Conservation (phyloP, 108 stramenopile species). For the Fistulifera solaris region DNA sequence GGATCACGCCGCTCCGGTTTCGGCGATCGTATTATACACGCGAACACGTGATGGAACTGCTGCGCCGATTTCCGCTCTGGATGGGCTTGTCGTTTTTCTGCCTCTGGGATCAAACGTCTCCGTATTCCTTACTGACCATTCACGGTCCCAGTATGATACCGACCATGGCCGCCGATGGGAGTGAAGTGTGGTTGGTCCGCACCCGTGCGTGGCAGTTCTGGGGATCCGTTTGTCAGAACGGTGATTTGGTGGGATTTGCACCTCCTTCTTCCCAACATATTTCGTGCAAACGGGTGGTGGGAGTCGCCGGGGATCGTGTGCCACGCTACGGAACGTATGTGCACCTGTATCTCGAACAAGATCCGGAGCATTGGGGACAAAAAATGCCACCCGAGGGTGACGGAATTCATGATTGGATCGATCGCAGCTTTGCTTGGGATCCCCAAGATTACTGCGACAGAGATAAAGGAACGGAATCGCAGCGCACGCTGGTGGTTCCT, state of each 20-base stretch:
- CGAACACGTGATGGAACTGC: background rate
- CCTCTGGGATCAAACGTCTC: constrained; percentile 3
- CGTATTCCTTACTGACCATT: background rate
- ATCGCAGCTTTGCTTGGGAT: constrained; percentile 4
- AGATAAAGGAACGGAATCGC: constrained; percentile 11
- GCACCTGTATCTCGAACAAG: constrained; percentile 19
- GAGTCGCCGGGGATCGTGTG: constrained; percentile 51
- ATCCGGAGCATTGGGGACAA: constrained; percentile 22
- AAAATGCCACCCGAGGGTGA: constrained; percentile 12
- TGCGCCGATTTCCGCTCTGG: background rate
- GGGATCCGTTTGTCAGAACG: background rate
- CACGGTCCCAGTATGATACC: constrained; percentile 70
- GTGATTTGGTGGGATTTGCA: constrained; percentile 16
- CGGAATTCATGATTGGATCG: background rate
- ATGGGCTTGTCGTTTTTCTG: background rate
- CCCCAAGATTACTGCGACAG: background rate
- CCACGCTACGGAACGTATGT: constrained; percentile 49
- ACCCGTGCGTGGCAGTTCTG: constrained; percentile 20
- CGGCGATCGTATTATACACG: constrained; percentile 1
- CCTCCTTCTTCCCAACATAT: constrained; percentile 8
- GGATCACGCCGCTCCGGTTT: too few relatives aligned
- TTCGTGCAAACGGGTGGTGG: constrained; percentile 65
- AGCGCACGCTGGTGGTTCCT: constrained; percentile 45
- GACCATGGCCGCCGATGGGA: constrained; percentile 46
- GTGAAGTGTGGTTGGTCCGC: constrained; percentile 36